Base-by-base conservation (phyloP, 257 asterid genomes). In the Capsicum pubescens region DNA sequence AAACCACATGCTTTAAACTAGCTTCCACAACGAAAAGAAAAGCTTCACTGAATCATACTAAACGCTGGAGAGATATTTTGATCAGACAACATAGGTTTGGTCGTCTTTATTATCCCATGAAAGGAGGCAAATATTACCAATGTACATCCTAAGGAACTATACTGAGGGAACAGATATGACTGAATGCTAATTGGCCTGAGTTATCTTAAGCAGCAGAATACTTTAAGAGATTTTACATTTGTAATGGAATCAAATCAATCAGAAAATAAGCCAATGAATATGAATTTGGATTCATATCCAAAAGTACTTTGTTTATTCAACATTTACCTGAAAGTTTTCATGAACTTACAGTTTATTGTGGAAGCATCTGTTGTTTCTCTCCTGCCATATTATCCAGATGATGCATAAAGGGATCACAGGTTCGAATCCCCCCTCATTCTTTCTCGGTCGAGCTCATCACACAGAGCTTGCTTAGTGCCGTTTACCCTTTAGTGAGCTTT, bases 61-160 rank as follows among this genome's bases (percentile, higher is more conserved):
- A 71, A 48, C 0, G 1, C 17, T 19, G 58, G 17, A 17, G 39
- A n/a, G 0, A 72, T 72, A 72, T 72, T 72, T 3, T 50, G 12
- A 72, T 72, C 42, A 72, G 59, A 46, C 80, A 72, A 72, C n/a
- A 44, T 48, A 72, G 42, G 6, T 14, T 72, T 72, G 59, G n/a
- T 6, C 11, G 0, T 48, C 42, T 48, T 72, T 9, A 39, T 15
- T 2, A 16, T 69, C 77, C 55, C 55, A 15, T 36, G 77, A 16
- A 39, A 69, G 77, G 77, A 39, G 32, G 8, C 21, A 54, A 8
- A 16, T 39, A 69, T 15, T 39, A 69, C 54, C 0, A 7, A 69
- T 36, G 2, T 0, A 39, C 39, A 39, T 39, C 8, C 54, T 69
- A 69, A 39, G 77, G 39, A 39, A 39, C 54, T 15, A 8, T 69